Evolutionary conservation across 1,284 basidiomycete genomes (phyloP).

Genomic region (Ceratobasidium sp.): DNA sequence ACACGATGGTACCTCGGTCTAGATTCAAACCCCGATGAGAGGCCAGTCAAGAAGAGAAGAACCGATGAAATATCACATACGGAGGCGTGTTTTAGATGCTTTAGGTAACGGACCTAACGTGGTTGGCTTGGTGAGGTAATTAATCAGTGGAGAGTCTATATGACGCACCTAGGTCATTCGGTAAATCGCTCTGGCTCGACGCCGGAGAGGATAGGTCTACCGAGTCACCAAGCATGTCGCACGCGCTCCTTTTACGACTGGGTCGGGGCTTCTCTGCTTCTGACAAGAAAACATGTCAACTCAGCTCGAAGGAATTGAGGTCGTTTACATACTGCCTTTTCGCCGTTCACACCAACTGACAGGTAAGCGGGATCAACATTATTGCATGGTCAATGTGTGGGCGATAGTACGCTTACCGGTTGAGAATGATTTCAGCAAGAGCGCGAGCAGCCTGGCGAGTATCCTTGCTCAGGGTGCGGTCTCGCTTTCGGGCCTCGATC

Average conservation of each 20-base stretch:
- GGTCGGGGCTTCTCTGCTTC: slow-evolving; percentile 43
- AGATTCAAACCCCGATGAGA: slow-evolving; percentile 14
- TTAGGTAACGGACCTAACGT: slow-evolving; percentile 43
- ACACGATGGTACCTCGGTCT: slow-evolving; percentile 42
- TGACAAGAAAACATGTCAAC: slow-evolving; percentile 15
- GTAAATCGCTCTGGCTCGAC: slow-evolving; percentile 40
- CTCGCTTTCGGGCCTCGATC: slow-evolving; percentile 45
- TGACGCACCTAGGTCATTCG: slow-evolving; percentile 43
- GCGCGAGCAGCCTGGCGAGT: slow-evolving; percentile 43
- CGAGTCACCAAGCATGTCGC: slow-evolving; percentile 42
- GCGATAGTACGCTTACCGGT: slow-evolving; percentile 15
- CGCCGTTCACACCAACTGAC: slow-evolving; percentile 43
- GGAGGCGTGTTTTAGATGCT: slow-evolving; percentile 42
- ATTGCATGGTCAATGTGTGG: background rate
- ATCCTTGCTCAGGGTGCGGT: slow-evolving; percentile 47
- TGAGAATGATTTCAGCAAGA: slow-evolving; percentile 45
- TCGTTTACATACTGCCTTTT: slow-evolving; percentile 43
- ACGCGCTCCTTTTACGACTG: slow-evolving; percentile 43
- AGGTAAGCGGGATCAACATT: slow-evolving; percentile 1
- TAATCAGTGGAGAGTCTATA: slow-evolving; percentile 13
- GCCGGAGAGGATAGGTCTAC: slow-evolving; percentile 39
- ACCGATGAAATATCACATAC: slow-evolving; percentile 22
- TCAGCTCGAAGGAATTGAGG: slow-evolving; percentile 31
- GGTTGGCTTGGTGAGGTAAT: slow-evolving; percentile 23
- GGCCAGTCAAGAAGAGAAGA: background rate